phyloP scores from a whole-genome alignment of 805 yeast species.

The Tetrapisispora phaffii region DNA sequence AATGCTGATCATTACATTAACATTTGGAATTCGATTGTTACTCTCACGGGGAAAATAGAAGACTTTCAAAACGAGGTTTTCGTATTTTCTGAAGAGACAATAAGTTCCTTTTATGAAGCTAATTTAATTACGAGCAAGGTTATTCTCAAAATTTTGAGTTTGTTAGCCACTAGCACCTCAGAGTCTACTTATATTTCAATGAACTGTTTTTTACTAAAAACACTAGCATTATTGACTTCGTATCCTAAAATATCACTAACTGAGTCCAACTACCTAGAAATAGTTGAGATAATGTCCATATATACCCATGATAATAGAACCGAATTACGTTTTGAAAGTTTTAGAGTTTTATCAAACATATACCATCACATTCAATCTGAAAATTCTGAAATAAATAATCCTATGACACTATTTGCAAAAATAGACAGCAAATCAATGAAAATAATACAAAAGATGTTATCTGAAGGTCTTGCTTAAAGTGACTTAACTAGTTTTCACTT shows the following conservation, averaged over 20 bases:
- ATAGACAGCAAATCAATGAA: not conserved
- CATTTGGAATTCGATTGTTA: constrained; percentile 16
- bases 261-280: constrained; percentile 15
- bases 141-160: constrained; percentile 12
- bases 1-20: constrained; percentile 2
- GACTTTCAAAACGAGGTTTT: constrained; percentile 20
- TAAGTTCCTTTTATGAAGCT: constrained; percentile 11
- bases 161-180: constrained; percentile 6
- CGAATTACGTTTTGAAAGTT: constrained; percentile 19
- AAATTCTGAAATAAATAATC: not conserved
- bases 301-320: constrained; percentile 10
- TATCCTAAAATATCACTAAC: constrained; percentile 1
- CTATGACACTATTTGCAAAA: not conserved
- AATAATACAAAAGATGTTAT: not conserved
- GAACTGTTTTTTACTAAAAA: constrained; percentile 14
- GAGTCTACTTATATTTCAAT: constrained; percentile 6
- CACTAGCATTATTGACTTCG: constrained; percentile 9
- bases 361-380: not conserved
- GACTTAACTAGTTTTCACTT: not conserved
- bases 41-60: constrained; percentile 13
- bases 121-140: constrained; percentile 11
- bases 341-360: constrained; percentile 9
- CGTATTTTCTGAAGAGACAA: constrained; percentile 17
- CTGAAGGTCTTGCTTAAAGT: not conserved
- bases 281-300: constrained; percentile 15